phyloP scores from a whole-genome alignment of 208 protist species.

The Crithidia mellificae region DNA sequence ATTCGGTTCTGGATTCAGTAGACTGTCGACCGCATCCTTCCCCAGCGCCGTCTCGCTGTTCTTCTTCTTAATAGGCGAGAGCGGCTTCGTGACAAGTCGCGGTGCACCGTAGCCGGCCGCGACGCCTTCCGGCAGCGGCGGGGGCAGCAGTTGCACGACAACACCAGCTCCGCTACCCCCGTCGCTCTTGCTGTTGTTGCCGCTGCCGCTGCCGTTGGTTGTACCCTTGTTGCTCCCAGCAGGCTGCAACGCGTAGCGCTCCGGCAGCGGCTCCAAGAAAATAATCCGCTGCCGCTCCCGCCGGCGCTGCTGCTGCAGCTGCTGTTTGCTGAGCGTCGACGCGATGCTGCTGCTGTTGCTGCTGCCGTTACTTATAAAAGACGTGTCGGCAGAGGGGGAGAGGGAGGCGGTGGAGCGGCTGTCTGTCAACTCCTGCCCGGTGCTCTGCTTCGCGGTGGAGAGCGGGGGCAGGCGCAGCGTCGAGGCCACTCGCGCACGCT shows the following conservation, averaged over 20 bases:
- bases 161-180: no score
- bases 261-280: slow-evolving; percentile 1
- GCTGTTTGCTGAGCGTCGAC: not conserved
- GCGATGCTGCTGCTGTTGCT: not conserved
- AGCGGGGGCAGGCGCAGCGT: slow-evolving; percentile 14
- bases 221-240: no score
- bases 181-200: no score
- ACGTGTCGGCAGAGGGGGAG: not conserved
- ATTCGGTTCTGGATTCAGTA: no score
- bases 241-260: no score
- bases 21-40: not conserved
- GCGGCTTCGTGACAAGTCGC: slow-evolving; percentile 9
- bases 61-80: not conserved
- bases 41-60: not conserved
- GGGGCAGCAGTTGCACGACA: no score
- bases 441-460: slow-evolving; percentile 6
- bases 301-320: not conserved
- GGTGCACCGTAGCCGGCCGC: slow-evolving; percentile 16
- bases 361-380: not conserved
- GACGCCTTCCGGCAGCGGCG: slow-evolving; percentile 15
- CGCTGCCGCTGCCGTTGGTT: no score
- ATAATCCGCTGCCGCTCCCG: not conserved
- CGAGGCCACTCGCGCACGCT: slow-evolving; percentile 11
- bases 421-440: not conserved
- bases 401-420: not conserved